A percentile compares a stretch with the other conserved stretches of the same genome.
Evolutionary conservation across 257 asterid genomes (phyloP).

Genomic region (Scutellaria minor): DNA sequence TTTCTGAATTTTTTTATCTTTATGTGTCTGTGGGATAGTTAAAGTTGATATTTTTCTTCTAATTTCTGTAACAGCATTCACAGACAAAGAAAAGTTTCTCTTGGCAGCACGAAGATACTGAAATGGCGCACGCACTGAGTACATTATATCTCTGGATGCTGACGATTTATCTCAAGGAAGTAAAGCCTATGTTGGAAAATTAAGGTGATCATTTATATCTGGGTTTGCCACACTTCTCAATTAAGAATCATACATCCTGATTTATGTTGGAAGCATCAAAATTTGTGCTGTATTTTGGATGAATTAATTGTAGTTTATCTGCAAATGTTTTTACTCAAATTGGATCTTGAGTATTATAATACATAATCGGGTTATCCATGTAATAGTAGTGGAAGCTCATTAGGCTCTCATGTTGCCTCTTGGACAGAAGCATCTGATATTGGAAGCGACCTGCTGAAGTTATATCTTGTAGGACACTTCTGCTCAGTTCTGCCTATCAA

Average conservation of each 20-base stretch:
- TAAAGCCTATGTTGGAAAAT: constrained; percentile 90
- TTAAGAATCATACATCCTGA: constrained; percentile 9
- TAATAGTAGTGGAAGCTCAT: background rate
- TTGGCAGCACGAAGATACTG: constrained; percentile 84
- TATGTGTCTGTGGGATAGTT: too few species aligned
- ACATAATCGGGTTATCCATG: background rate
- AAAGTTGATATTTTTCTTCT: constrained; percentile 28
- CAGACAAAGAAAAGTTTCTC: constrained; percentile 88
- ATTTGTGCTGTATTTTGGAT: background rate
- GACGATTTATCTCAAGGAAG: constrained; percentile 86
- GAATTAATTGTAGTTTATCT: background rate
- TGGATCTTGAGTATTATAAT: constrained; percentile 1
- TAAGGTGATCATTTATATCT: constrained; percentile 60
- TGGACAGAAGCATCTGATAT: too few species aligned
- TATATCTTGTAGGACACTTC: too few species aligned
- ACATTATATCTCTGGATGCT: constrained; percentile 81
- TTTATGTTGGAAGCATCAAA: background rate
- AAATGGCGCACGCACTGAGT: constrained; percentile 82
- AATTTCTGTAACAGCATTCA: constrained; percentile 61
- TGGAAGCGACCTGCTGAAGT: too few species aligned
- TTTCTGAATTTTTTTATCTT: too few species aligned
- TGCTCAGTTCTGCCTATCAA: too few species aligned
- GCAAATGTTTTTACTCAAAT: background rate
- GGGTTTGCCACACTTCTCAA: constrained; percentile 4
- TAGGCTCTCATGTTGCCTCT: too few species aligned